Conservation (phyloP, 495 filamentous ascomycete genomes). For the Penicillium alfredii region DNA sequence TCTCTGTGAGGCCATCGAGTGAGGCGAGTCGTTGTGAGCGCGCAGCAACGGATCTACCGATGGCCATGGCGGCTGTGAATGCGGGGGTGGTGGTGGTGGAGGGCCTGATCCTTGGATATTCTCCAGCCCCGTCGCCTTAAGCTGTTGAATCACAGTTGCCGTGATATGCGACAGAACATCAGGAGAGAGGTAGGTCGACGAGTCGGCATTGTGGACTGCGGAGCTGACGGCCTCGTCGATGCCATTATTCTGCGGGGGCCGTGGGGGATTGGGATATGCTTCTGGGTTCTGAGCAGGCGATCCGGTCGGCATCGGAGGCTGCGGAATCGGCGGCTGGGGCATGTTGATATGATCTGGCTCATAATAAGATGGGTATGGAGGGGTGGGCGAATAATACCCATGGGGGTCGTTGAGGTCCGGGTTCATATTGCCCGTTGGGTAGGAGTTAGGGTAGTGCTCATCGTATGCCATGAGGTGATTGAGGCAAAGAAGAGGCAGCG, state of each 20-base stretch:
- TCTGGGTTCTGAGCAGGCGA: conserved; percentile 20
- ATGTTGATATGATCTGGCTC: conserved; percentile 33
- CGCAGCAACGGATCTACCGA: conserved; percentile 18
- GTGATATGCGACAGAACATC: conserved; percentile 49
- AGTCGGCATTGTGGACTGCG: conserved; percentile 35
- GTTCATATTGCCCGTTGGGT: conserved; percentile 25
- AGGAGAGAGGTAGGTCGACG: conserved; percentile 37
- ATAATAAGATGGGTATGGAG: conserved; percentile 35
- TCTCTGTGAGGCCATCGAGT: conserved; percentile 16
- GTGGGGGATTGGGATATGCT: conserved; percentile 15
- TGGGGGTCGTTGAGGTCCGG: conserved; percentile 19
- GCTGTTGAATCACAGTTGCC: conserved; percentile 48
- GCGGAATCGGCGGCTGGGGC: conserved; percentile 36
- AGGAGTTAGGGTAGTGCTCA: conserved; percentile 28
- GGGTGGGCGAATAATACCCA: conserved; percentile 16
- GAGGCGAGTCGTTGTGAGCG: conserved; percentile 28
- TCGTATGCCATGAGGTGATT: conserved; percentile 37
- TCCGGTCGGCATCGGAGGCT: conserved; percentile 8
- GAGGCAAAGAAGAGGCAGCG: conserved; percentile 1
- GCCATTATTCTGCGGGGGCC: conserved; percentile 7
- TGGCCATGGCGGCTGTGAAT: conserved; percentile 22
- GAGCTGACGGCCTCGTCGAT: conserved; percentile 48
- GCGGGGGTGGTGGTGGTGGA: conserved; percentile 21
- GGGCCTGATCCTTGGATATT: conserved; percentile 19
- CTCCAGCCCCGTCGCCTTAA: conserved; percentile 41